phyloP scores from a whole-genome alignment of 108 stramenopile genomes.

The Fragilaria crotonensis region DNA sequence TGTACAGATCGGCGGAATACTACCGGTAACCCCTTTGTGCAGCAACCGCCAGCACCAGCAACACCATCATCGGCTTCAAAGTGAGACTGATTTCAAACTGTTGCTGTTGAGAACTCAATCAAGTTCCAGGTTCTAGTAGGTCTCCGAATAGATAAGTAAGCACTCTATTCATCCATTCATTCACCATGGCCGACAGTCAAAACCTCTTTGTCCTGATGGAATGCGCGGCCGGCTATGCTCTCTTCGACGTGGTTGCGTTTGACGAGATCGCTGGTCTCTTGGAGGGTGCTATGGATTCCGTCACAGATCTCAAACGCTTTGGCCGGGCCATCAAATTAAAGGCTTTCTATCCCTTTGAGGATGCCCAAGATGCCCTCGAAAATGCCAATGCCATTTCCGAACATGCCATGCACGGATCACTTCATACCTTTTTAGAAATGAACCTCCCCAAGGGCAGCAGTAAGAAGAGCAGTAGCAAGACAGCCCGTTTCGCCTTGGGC shows the following conservation, averaged over 20 bases:
- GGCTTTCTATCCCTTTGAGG: constrained; percentile 94
- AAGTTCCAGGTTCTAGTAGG: no score
- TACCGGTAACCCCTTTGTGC: no score
- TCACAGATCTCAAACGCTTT: constrained; percentile 87
- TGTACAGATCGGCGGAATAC: no score
- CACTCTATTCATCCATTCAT: no score
- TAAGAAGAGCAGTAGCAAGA: constrained; percentile 59
- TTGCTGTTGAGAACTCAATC: no score
- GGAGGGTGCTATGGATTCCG: constrained; percentile 62
- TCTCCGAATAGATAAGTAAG: no score
- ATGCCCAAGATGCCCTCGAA: constrained; percentile 91
- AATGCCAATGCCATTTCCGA: constrained; percentile 87
- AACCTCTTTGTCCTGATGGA: constrained; percentile 86
- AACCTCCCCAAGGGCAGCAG: constrained; percentile 65
- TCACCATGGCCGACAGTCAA: constrained; percentile 59
- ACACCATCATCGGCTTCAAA: no score
- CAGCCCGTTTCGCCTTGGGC: constrained; percentile 67
- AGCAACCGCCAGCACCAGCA: no score
- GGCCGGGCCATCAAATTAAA: constrained; percentile 93
- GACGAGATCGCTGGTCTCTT: constrained; percentile 90
- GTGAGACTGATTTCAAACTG: no score
- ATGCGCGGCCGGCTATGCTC: constrained; percentile 95
- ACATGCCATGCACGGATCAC: constrained; percentile 62
- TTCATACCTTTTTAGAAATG: constrained; percentile 92
- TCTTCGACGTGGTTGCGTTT: constrained; percentile 93